These are phyloP conservation scores for Rhodamnia rubescens DNA, from an alignment of 345 rosid genomes.

Conservation along the genomic window DNA sequence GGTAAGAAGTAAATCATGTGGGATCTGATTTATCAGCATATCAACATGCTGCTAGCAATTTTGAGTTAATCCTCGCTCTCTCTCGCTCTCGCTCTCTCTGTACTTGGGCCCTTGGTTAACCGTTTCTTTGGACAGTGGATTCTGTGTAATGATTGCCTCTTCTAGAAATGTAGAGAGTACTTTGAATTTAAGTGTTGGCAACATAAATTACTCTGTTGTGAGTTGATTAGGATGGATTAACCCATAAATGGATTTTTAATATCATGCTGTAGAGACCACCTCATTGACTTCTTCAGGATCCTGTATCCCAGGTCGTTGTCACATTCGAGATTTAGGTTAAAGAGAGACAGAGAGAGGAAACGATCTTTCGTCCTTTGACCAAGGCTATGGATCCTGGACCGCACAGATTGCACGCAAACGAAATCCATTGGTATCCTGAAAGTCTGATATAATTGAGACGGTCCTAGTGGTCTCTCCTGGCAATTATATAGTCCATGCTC, in stretches of 20 bases:
- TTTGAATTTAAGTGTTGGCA: background rate
- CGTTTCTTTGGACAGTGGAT: background rate
- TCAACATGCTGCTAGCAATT: background rate
- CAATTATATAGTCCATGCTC: background rate
- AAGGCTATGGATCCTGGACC: background rate
- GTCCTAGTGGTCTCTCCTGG: background rate
- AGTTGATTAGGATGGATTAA: background rate
- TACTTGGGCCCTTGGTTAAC: background rate
- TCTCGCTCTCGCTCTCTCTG: too few species aligned
- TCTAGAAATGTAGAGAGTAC: background rate
- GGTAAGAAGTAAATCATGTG: constrained; percentile 8
- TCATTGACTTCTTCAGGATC: background rate
- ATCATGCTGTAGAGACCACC: background rate
- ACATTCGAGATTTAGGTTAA: background rate
- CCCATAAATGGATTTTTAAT: background rate
- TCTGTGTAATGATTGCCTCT: background rate
- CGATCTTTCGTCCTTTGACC: background rate
- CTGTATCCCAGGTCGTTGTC: background rate
- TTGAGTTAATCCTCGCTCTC: background rate
- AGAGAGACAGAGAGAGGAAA: background rate
- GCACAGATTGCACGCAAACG: background rate
- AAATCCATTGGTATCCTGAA: background rate
- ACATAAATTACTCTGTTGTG: background rate
- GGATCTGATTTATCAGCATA: background rate
- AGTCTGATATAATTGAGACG: background rate